Conservation (phyloP, 2,329 filamentous ascomycete species). For the Stagonosporopsis chrysanthemi region DNA sequence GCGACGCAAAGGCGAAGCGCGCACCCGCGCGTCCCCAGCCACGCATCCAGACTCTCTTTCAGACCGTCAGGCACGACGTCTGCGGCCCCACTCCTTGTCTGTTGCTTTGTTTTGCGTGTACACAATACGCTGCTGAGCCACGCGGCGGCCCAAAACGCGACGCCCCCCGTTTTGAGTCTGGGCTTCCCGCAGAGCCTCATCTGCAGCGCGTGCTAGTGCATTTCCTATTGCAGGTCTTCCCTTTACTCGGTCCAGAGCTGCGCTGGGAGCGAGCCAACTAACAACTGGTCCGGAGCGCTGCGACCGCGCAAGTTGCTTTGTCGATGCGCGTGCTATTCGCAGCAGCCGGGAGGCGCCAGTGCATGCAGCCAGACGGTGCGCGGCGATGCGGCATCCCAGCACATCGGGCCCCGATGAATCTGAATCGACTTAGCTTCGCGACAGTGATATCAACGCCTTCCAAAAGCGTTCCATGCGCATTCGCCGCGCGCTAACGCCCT, state of each 20-base stretch:
- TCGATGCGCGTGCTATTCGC: not conserved
- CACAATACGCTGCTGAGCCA: slow-evolving; percentile 23
- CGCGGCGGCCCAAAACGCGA: not conserved
- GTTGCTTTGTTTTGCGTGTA: slow-evolving; percentile 15
- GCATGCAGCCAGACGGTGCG: not conserved
- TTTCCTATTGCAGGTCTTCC: slow-evolving; percentile 8
- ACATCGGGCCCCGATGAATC: not conserved
- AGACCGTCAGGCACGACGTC: slow-evolving; percentile 5
- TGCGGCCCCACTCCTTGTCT: too few relatives aligned
- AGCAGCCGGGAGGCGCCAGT: not conserved
- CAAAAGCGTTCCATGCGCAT: not conserved
- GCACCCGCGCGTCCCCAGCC: slow-evolving; percentile 15
- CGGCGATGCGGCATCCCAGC: slow-evolving; percentile 3
- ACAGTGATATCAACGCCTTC: not conserved
- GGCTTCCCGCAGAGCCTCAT: slow-evolving; percentile 23
- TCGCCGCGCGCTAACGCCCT: slow-evolving; percentile 3
- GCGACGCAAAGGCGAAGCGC: slow-evolving; percentile 13
- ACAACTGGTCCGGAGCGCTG: slow-evolving; percentile 8
- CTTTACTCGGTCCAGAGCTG: too few relatives aligned
- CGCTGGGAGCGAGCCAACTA: too few relatives aligned
- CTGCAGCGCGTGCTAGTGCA: slow-evolving; percentile 21
- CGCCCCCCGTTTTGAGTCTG: slow-evolving; percentile 12
- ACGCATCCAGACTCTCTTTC: slow-evolving; percentile 17
- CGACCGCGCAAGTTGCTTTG: slow-evolving; percentile 1
- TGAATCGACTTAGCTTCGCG: not conserved